Evolutionary conservation across 768 basidiomycete species (phyloP).

Genomic region (Amylocystis lapponica): DNA sequence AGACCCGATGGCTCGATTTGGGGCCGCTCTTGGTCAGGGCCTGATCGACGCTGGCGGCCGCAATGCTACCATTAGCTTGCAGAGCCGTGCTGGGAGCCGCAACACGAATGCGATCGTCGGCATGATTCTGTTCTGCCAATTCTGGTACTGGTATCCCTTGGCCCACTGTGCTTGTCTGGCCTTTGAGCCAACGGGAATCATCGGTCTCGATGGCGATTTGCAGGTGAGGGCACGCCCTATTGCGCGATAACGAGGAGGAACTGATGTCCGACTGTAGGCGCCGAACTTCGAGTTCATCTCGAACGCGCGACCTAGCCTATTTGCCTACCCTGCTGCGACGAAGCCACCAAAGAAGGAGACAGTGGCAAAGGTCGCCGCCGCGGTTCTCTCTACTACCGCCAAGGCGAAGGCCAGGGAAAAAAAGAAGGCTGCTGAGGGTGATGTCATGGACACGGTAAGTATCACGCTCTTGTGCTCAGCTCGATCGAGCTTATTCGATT

Average conservation of each 20-base stretch:
- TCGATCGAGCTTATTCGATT: constrained; percentile 11
- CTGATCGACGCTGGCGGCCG: constrained; percentile 97
- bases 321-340: constrained; percentile 83
- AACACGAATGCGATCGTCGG: constrained; percentile 96
- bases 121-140: constrained; percentile 97
- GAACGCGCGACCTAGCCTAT: constrained; percentile 85
- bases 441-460: constrained; percentile 78
- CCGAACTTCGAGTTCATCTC: constrained; percentile 91
- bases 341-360: constrained; percentile 92
- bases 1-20: constrained; percentile 97
- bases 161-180: constrained; percentile 90
- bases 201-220: constrained; percentile 82
- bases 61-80: constrained; percentile 91
- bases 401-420: constrained; percentile 95
- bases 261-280: constrained; percentile 42
- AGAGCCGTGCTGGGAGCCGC: constrained; percentile 87
- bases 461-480: not conserved
- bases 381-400: constrained; percentile 94
- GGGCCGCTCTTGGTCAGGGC: constrained; percentile 92
- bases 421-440: constrained; percentile 80
- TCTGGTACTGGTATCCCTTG: constrained; percentile 99
- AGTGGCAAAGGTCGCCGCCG: constrained; percentile 86
- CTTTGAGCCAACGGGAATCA: constrained; percentile 93
- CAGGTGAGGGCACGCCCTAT: constrained; percentile 70
- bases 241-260: not conserved